Conservation (phyloP, 306 rosid species). For the Sphenostylis stenocarpa region DNA sequence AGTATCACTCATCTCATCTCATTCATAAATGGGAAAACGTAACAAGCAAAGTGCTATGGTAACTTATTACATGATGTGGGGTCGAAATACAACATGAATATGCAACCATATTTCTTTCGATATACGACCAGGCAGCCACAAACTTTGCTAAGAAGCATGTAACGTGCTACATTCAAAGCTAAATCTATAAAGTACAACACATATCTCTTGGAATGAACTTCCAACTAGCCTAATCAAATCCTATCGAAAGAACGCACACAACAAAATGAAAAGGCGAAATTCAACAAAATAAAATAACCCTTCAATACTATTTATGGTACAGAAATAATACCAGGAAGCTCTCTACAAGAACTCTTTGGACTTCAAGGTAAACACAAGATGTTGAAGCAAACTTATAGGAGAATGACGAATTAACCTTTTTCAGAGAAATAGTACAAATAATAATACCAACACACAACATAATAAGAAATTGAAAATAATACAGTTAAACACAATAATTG, state of each 20-base stretch:
- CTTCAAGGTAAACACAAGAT: not conserved
- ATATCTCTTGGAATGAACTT: not conserved
- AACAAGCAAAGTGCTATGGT: not conserved
- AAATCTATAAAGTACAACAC: not conserved
- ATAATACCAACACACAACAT: not conserved
- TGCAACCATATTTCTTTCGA: not conserved
- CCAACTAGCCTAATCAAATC: not conserved
- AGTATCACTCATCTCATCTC: conserved; percentile 7
- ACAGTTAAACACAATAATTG: not conserved
- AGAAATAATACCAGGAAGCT: conserved; percentile 5
- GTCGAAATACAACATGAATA: not conserved
- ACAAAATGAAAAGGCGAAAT: conserved; percentile 1
- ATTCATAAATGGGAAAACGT: not conserved
- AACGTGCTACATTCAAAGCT: not conserved
- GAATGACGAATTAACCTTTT: not conserved
- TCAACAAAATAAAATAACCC: not conserved
- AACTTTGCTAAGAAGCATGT: conserved; percentile 16
- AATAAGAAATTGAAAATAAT: not conserved
- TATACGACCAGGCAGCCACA: not conserved
- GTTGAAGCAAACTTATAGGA: not conserved
- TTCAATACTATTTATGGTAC: not conserved
- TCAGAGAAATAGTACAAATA: not conserved
- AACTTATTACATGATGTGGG: conserved; percentile 16
- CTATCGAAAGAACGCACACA: not conserved
- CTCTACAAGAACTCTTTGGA: not conserved